phyloP scores from a whole-genome alignment of 345 rosid species.

The Abelmoschus esculentus region DNA sequence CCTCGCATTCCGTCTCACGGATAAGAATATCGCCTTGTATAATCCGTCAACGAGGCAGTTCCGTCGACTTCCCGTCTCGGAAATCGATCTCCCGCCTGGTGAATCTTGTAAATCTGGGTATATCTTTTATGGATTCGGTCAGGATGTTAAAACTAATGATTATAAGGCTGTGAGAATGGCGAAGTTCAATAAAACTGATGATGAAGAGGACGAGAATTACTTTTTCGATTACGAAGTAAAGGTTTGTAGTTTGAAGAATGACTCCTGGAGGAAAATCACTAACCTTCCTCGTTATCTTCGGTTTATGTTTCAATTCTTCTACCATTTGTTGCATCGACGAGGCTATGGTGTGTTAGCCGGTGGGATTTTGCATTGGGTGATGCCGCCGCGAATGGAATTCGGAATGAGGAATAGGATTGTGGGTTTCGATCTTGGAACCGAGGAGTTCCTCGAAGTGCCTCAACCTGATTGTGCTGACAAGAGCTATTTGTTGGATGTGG shows the following conservation, averaged over 20 bases:
- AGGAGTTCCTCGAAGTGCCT: slow-evolving; percentile 24
- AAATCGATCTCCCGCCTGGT: slow-evolving; percentile 6
- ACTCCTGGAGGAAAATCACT: slow-evolving; percentile 15
- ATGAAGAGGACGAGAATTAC: slow-evolving; percentile 4
- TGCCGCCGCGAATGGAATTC: slow-evolving; percentile 27
- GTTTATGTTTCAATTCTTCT: slow-evolving; percentile 18
- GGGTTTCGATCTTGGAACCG: slow-evolving; percentile 41
- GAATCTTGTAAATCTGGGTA: slow-evolving; percentile 16
- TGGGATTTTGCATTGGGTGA: slow-evolving; percentile 50
- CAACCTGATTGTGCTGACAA: slow-evolving; percentile 22
- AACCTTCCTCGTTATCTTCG: slow-evolving; percentile 17
- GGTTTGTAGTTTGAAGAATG: slow-evolving; percentile 21
- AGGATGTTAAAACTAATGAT: slow-evolving; percentile 14
- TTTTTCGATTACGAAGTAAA: slow-evolving; percentile 18
- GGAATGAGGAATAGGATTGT: slow-evolving; percentile 22
- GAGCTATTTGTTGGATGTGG: slow-evolving; percentile 28
- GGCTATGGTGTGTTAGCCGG: slow-evolving; percentile 25
- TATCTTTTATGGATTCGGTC: slow-evolving; percentile 24
- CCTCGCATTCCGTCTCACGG: slow-evolving; percentile 12
- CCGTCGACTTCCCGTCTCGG: neutral
- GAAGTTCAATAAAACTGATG: slow-evolving; percentile 16
- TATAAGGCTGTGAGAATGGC: slow-evolving; percentile 24
- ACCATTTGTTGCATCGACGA: slow-evolving; percentile 20
- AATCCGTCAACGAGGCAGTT: slow-evolving; percentile 11
- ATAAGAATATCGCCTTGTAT: slow-evolving; percentile 4